Percentiles rank a stretch among this genome's conserved stretches.
Conservation (phyloP, 257 asterid genomes). For the Solanum verrucosum region DNA sequence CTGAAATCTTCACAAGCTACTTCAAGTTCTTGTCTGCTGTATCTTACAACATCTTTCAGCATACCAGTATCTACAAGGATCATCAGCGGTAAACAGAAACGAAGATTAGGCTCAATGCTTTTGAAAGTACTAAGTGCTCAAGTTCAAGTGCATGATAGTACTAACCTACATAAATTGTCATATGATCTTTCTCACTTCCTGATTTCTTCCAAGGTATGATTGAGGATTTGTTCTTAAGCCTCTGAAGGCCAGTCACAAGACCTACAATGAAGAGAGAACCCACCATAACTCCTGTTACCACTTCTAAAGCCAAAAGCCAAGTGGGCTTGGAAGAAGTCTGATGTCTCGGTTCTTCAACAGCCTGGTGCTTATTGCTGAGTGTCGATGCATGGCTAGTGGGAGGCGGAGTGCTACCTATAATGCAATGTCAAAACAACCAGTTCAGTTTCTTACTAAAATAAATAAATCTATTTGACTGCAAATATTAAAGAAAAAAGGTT, state of each 20-base stretch:
- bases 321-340: constrained; percentile 44
- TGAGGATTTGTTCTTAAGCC: constrained; percentile 57
- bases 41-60: constrained; percentile 52
- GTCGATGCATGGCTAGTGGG: constrained; percentile 30
- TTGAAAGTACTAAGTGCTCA: not conserved
- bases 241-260: constrained; percentile 45
- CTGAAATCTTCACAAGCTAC: constrained; percentile 98
- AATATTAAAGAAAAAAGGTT: not conserved
- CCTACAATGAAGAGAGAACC: constrained; percentile 54
- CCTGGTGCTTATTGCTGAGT: constrained; percentile 29
- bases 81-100: not conserved
- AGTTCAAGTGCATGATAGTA: not conserved
- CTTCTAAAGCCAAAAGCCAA: constrained; percentile 77
- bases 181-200: constrained; percentile 53
- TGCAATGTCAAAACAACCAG: not conserved
- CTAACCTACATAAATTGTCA: constrained; percentile 60
- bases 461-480: not conserved
- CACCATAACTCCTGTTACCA: constrained; percentile 64
- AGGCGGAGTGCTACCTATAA: constrained; percentile 30
- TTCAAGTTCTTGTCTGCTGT: constrained; percentile 84
- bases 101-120: not conserved
- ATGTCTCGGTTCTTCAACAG: constrained; percentile 33
- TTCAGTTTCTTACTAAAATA: not conserved
- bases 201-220: constrained; percentile 91
- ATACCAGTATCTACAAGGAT: constrained; percentile 54